These are phyloP conservation scores for Persicaria tinctoria DNA, from an alignment of 148 eudicot genomes.

Conservation along the genomic window DNA sequence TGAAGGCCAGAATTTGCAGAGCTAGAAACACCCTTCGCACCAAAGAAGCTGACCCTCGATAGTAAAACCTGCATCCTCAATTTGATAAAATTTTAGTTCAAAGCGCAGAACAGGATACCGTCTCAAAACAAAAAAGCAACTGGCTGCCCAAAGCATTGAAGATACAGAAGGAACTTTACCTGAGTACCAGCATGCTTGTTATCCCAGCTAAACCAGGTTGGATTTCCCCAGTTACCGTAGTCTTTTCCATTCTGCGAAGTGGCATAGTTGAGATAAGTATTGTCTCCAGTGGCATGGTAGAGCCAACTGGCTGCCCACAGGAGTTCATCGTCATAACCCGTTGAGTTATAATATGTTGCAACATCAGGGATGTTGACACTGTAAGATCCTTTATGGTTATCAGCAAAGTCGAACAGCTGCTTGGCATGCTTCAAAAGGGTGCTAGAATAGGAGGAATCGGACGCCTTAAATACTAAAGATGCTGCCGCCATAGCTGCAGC, in stretches of 20 bases:
- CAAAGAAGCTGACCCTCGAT: constrained; percentile 70
- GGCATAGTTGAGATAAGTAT: constrained; percentile 48
- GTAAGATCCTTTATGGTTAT: constrained; percentile 52
- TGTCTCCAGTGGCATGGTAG: constrained; percentile 74
- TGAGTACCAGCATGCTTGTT: constrained; percentile 86
- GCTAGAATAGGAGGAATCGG: constrained; percentile 50
- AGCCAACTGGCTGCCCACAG: constrained; percentile 98
- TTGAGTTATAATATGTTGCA: constrained; percentile 65
- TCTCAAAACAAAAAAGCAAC: neutral
- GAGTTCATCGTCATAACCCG: constrained; percentile 88
- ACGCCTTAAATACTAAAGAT: constrained; percentile 69
- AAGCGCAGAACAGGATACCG: neutral
- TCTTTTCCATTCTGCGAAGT: constrained; percentile 57
- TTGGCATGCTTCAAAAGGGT: constrained; percentile 65
- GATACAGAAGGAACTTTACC: constrained; percentile 22
- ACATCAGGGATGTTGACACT: constrained; percentile 72
- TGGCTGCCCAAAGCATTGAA: neutral
- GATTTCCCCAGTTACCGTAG: constrained; percentile 61
- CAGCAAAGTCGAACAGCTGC: constrained; percentile 67
- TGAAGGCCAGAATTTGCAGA: constrained; percentile 43
- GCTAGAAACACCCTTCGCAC: constrained; percentile 45
- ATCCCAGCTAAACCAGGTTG: constrained; percentile 98
- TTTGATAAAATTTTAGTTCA: neutral
- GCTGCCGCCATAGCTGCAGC: constrained; percentile 97
- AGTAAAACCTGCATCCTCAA: constrained; percentile 52